Conservation (phyloP, 495 filamentous ascomycete genomes). For the Gamarada debralockiae region DNA sequence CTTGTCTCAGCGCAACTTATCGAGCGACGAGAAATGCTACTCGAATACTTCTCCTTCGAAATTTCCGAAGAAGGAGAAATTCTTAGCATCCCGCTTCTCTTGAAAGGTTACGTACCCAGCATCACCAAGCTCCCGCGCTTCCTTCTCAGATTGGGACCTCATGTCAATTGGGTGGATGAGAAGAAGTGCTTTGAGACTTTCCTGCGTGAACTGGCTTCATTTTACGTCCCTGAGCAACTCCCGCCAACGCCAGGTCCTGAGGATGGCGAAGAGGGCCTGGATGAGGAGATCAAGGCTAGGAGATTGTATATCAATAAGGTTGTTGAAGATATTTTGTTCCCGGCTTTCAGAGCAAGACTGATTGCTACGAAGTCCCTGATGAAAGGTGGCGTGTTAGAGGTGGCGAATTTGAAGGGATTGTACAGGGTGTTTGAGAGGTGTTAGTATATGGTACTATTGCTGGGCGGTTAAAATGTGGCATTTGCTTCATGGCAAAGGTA, state of each 20-base stretch:
- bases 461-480: not conserved
- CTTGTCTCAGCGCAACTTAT: constrained; percentile 59
- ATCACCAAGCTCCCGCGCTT: constrained; percentile 87
- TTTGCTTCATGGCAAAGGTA: not conserved
- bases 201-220: constrained; percentile 80
- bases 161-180: constrained; percentile 83
- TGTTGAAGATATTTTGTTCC: constrained; percentile 73
- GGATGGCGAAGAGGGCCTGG: constrained; percentile 37
- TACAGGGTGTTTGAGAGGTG: constrained; percentile 98
- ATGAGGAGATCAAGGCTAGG: constrained; percentile 50
- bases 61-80: constrained; percentile 77
- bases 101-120: constrained; percentile 84
- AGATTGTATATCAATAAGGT: constrained; percentile 53
- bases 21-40: constrained; percentile 76
- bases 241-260: constrained; percentile 46
- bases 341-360: constrained; percentile 76
- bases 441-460: constrained; percentile 30
- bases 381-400: constrained; percentile 71
- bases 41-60: constrained; percentile 88
- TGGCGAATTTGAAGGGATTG: constrained; percentile 90
- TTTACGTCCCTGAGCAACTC: constrained; percentile 85
- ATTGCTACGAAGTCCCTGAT: constrained; percentile 80
- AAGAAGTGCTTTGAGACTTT: constrained; percentile 84
- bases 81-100: constrained; percentile 71
- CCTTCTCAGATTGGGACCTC: constrained; percentile 81